Conservation (phyloP, 2,329 filamentous ascomycete species). For the Sporothrix protearum region DNA sequence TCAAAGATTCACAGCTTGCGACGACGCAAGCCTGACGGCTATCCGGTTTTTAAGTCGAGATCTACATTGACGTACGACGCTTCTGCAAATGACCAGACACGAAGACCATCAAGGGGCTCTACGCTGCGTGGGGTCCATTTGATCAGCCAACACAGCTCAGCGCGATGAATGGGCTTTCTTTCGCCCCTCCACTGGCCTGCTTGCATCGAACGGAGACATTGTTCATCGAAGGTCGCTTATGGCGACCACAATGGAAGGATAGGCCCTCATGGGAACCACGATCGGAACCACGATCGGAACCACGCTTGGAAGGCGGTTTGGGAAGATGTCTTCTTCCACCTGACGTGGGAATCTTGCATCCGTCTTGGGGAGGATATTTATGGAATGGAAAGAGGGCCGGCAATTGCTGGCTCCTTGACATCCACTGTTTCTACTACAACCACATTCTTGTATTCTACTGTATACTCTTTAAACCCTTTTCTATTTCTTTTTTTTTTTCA, state of each 20-base stretch:
- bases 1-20: neutral
- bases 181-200: neutral
- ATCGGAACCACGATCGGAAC: neutral
- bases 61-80: neutral
- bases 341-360: neutral
- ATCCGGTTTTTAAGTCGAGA: neutral
- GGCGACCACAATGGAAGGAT: neutral
- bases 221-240: neutral
- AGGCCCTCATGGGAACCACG: neutral
- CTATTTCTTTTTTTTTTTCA: neutral
- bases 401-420: neutral
- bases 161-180: neutral
- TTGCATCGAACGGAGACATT: neutral
- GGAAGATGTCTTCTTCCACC: neutral
- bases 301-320: neutral
- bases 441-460: slow-evolving; percentile 18
- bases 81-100: neutral
- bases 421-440: slow-evolving; percentile 14
- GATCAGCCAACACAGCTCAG: neutral
- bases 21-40: neutral
- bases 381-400: neutral
- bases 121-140: no score
- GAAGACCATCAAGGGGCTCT: neutral
- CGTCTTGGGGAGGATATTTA: neutral
- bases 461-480: neutral